Percentiles rank a stretch among this genome's conserved stretches.
These are phyloP conservation scores for Nakazawaea wickerhamii DNA, from an alignment of 805 yeast species.

Conservation along the genomic window DNA sequence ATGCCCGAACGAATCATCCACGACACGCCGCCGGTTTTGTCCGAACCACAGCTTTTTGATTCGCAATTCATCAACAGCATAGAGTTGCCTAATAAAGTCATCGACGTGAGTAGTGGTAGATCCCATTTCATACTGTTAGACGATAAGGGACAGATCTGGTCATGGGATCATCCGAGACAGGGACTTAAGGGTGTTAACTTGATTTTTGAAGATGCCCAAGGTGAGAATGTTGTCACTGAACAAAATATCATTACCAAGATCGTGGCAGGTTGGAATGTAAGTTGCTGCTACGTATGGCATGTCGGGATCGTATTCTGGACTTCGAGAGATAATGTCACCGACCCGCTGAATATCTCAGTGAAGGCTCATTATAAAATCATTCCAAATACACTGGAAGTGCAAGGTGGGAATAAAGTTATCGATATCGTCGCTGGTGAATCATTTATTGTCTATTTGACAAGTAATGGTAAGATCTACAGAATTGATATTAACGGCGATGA, in stretches of 20 bases:
- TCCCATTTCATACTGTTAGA: constrained; percentile 60
- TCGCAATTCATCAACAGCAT: constrained; percentile 2
- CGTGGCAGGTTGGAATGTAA: constrained; percentile 64
- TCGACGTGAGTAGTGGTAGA: constrained; percentile 57
- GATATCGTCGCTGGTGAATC: constrained; percentile 56
- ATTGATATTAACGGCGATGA: constrained; percentile 24
- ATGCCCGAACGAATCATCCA: constrained; percentile 4
- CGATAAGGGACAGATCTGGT: constrained; percentile 40
- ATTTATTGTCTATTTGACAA: constrained; percentile 43
- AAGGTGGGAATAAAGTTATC: constrained; percentile 31
- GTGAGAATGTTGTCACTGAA: constrained; percentile 2
- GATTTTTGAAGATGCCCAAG: constrained; percentile 27
- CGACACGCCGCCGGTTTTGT: constrained; percentile 10
- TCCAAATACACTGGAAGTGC: constrained; percentile 32
- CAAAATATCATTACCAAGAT: constrained; percentile 37
- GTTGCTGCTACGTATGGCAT: constrained; percentile 41
- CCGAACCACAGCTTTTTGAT: no score
- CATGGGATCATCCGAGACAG: constrained; percentile 51
- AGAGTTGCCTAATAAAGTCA: constrained; percentile 11
- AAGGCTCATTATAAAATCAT: constrained; percentile 36
- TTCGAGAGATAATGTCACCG: constrained; percentile 19
- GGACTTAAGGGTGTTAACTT: constrained; percentile 37
- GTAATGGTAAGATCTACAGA: constrained; percentile 35
- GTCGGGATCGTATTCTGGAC: constrained; percentile 61
- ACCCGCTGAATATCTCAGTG: constrained; percentile 21